phyloP scores from a whole-genome alignment of 345 rosid genomes.

The Adansonia digitata region DNA sequence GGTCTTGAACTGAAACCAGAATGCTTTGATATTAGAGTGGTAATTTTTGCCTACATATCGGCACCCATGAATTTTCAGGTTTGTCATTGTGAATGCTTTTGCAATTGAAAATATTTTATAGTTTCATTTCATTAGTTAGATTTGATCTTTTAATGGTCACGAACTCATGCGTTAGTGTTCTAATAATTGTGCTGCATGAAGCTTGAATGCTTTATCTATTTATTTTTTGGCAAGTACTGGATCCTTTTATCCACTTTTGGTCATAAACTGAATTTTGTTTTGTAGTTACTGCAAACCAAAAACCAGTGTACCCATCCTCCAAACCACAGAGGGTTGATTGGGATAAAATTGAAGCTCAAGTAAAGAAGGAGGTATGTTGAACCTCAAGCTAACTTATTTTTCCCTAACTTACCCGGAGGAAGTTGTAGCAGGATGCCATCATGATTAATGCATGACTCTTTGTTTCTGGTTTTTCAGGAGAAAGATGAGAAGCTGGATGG shows the following conservation, averaged over 20 bases:
- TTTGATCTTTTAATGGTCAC: neutral
- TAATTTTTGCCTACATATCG: neutral
- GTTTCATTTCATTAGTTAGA: neutral
- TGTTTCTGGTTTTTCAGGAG: constrained; percentile 49
- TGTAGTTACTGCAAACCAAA: constrained; percentile 39
- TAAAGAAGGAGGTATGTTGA: constrained; percentile 61
- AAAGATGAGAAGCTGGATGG: constrained; percentile 95
- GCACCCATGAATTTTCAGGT: neutral
- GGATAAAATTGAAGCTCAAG: constrained; percentile 87
- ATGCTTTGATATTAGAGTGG: neutral
- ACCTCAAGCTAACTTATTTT: neutral
- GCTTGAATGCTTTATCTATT: neutral
- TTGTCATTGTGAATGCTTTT: neutral
- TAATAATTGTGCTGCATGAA: neutral
- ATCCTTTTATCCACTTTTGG: neutral
- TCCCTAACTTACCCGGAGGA: neutral
- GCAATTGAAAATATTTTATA: neutral
- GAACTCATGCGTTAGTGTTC: neutral
- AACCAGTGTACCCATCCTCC: constrained; percentile 77
- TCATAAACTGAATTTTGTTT: constrained; percentile 1
- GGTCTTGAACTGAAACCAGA: neutral
- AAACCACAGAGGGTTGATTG: constrained; percentile 54
- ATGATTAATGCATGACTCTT: neutral
- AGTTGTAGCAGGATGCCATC: neutral
- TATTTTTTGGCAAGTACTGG: neutral